Evolutionary conservation across 2,329 filamentous ascomycete species (phyloP), one percentile per base, ranked within the genome.

Genomic region (Beauveria bassiana): DNA sequence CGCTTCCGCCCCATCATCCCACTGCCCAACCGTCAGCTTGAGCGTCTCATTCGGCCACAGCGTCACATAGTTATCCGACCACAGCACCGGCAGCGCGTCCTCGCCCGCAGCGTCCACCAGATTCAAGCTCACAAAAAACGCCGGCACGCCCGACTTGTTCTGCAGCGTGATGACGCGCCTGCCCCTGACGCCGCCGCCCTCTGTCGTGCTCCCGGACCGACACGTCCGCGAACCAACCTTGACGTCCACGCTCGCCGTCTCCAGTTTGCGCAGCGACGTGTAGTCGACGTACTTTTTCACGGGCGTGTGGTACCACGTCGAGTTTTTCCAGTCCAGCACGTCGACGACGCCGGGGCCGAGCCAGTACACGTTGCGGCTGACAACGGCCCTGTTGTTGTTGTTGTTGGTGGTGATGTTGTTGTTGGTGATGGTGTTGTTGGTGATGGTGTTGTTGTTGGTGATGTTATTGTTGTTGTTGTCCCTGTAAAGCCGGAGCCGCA

Each of bases 51-150:
- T 70, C 0, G 84, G 83, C 76, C 80, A 86, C 10, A 87, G 70
- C 1, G 84, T 86, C 14, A 87, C 73, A 63, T 87, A 87, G 63
- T 87, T 87, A 64, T 87, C 84, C 1, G 79, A 80, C 84, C 85
- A 87, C 22, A 74, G 73, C 1, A 84, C 76, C 0, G 83, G 81
- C 5, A 77, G 64, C 0, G 85, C 73, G 56, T 84, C 81, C 0
- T 72, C 65, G 0, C 77, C 77, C 0, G 69, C 62, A 2, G 59
- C 64, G 63, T 83, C 76, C 0, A 84, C 73, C 1, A 85, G 68
- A 51, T 77, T 78, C 34, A 87, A 59, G 2, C 78, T 73, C 9
- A 87, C 65, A 64, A 87, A 87, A 51, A 87, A 80, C 0, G 84
- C 85, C 0, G 85, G 85, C 0, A 80, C 69, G 0, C 71, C 60